Base-by-base conservation (phyloP, 75 land plant species). In the Adiantum capillusveneris region DNA sequence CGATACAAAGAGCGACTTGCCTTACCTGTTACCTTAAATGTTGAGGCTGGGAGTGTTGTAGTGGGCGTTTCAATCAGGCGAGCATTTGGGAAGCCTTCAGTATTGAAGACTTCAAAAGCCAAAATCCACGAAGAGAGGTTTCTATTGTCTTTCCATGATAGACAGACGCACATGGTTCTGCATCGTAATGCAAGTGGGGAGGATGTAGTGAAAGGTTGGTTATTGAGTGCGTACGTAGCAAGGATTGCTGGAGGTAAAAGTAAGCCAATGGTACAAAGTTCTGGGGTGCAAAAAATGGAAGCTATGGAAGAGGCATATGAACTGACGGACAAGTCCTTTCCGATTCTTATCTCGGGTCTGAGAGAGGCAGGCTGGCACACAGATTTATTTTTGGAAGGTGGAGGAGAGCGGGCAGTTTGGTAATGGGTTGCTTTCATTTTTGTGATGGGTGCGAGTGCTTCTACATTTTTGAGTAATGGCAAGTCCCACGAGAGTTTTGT, bases 131-230 rank as follows among this genome's bases (percentile, higher is more conserved):
- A 57, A 14, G 92, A 95, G 60, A 81, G 79, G 53, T 95, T 90
- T 74, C 34, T 90, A n/a, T 53, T 95, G 31, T 66, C 44, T 56
- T 69, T 44, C 29, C 65, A 75, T 24, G 67, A 58, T 20, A 71
- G 68, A 25, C 67, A 62, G 65, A 82, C 84, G 29, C 76, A 95
- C 44, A 67, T 90, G 86, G 59, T 90, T 14, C 58, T 95, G 68
- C 86, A 84, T 68, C 75, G 76, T 21, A 48, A 51, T 71, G 99
- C 99, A 26, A 78, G 81, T 22, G 99, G 96, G 13, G 99, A 90
- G 72, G 99, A 95, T 67, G 99, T 82, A 34, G 57, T 95, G 41
- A 74, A 82, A 53, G 97, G 97, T 2, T 95, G 99, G 96, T 72
- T 95, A 17, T 66, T 95, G 44, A 92, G 92, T 67, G 91, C 91